Percentiles rank a stretch among this genome's conserved stretches.
Evolutionary conservation across 768 basidiomycete genomes (phyloP).

Genomic region (Podaxis mareebaensis): DNA sequence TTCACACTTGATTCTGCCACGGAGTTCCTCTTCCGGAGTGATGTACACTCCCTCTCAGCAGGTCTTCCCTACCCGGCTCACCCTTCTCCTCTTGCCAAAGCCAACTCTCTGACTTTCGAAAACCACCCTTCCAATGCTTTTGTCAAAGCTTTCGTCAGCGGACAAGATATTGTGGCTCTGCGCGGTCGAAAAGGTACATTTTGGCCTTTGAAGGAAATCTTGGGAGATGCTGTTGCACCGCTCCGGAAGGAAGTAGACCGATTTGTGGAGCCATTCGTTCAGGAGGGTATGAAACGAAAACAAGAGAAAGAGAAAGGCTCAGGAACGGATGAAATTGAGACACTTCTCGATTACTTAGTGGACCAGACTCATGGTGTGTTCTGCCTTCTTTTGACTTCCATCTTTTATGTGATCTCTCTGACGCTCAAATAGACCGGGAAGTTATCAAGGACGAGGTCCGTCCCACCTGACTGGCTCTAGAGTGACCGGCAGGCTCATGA

Average conservation of each 20-base stretch:
- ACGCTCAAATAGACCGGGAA: constrained; percentile 22
- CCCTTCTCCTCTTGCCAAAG: constrained; percentile 13
- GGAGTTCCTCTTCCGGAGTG: constrained; percentile 58
- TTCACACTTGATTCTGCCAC: constrained; percentile 69
- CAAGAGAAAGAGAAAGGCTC: constrained; percentile 12
- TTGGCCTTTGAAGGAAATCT: constrained; percentile 58
- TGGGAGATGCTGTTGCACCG: constrained; percentile 42
- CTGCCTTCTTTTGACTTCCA: not conserved
- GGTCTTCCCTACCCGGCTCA: constrained; percentile 47
- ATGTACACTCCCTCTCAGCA: constrained; percentile 49
- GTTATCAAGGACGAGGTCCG: constrained; percentile 42
- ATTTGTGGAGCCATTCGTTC: constrained; percentile 53
- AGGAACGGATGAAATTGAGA: constrained; percentile 38
- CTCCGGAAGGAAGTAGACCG: constrained; percentile 44
- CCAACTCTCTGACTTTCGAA: constrained; percentile 10
- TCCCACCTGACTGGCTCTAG: not conserved
- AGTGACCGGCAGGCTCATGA: not conserved
- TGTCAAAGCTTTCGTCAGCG: constrained; percentile 46
- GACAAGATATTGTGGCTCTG: constrained; percentile 29
- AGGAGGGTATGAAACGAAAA: constrained; percentile 43
- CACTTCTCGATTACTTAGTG: constrained; percentile 50
- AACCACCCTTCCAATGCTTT: constrained; percentile 34
- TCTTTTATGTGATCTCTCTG: not conserved
- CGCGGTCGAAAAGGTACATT: constrained; percentile 17
- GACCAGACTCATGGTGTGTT: constrained; percentile 49